Percentiles rank a stretch among this genome's conserved stretches.
These are phyloP conservation scores for Neoboletus subvelutipes DNA, from an alignment of 768 basidiomycete species.

Conservation along the genomic window DNA sequence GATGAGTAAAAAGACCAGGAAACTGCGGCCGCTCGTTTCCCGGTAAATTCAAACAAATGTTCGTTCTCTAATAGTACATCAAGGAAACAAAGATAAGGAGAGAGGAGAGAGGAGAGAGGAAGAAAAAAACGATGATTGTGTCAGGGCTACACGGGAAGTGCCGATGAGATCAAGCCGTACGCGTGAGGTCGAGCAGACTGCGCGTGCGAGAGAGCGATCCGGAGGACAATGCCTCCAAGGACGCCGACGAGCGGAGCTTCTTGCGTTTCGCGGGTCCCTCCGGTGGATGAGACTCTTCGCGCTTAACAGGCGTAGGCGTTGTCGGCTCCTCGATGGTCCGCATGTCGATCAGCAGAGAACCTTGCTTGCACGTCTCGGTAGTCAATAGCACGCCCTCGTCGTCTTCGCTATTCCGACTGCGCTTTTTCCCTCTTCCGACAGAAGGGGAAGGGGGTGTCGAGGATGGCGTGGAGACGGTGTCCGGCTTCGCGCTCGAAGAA, in stretches of 20 bases:
- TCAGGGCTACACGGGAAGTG: not conserved
- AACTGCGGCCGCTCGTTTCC: constrained; percentile 8
- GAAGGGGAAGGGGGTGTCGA: constrained; percentile 13
- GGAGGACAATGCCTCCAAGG: not conserved
- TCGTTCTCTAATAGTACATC: not conserved
- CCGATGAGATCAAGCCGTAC: not conserved
- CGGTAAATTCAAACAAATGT: not conserved
- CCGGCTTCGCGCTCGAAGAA: not conserved
- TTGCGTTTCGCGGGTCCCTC: constrained; percentile 14
- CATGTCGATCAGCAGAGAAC: not conserved
- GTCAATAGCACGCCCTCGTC: not conserved
- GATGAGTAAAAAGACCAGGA: not conserved
- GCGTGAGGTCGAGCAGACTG: constrained; percentile 3
- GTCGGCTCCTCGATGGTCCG: not conserved
- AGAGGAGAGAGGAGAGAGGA: not conserved
- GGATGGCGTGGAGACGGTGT: not conserved
- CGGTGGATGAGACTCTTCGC: not conserved
- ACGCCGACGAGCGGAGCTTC: constrained; percentile 7
- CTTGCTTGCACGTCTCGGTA: not conserved
- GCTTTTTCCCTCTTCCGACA: constrained; percentile 16
- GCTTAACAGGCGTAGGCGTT: constrained; percentile 2
- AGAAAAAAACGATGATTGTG: not conserved
- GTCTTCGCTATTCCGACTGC: constrained; percentile 9
- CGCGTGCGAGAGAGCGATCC: constrained; percentile 1
- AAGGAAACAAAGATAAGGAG: not conserved